phyloP scores from a whole-genome alignment of 352 stramenopile species.

The Globisporangium uncinulatum region DNA sequence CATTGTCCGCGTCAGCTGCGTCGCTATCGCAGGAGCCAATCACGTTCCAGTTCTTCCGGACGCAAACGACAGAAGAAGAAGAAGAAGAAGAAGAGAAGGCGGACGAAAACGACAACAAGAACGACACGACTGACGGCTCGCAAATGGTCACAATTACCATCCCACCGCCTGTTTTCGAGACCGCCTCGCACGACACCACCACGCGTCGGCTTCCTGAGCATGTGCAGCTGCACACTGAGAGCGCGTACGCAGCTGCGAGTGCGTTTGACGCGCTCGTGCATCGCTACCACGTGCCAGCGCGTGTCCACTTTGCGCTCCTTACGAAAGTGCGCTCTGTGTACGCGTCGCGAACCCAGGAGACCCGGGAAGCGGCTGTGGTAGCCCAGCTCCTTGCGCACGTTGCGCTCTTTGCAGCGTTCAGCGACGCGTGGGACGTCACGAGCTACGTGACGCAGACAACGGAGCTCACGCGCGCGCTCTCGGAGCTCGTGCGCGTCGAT shows the following conservation, averaged over 20 bases:
- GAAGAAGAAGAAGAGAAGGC: slow-evolving; percentile 15
- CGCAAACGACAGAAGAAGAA: background rate
- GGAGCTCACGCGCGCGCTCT: slow-evolving; percentile 62
- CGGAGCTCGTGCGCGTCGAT: slow-evolving; percentile 76
- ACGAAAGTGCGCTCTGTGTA: slow-evolving; percentile 54
- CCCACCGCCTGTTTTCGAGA: slow-evolving; percentile 8
- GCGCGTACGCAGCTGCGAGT: slow-evolving; percentile 28
- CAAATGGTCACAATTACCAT: slow-evolving; percentile 39
- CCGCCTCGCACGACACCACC: slow-evolving; percentile 18
- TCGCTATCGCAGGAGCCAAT: slow-evolving; percentile 11
- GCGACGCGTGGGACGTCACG: slow-evolving; percentile 67
- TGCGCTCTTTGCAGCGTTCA: slow-evolving; percentile 72
- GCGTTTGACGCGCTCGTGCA: slow-evolving; percentile 54
- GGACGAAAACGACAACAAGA: slow-evolving; percentile 11
- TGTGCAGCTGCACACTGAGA: background rate
- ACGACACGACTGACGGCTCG: slow-evolving; percentile 7
- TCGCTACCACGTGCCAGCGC: slow-evolving; percentile 40
- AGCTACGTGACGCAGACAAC: slow-evolving; percentile 76
- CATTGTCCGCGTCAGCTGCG: background rate
- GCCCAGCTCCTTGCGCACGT: slow-evolving; percentile 64
- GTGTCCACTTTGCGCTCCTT: slow-evolving; percentile 70
- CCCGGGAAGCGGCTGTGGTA: slow-evolving; percentile 51
- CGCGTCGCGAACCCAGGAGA: slow-evolving; percentile 20
- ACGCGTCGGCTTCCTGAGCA: too few species aligned
- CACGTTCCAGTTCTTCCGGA: slow-evolving; percentile 69